These are phyloP conservation scores for Pleurotus djamor DNA, from an alignment of 768 basidiomycete genomes.

Conservation along the genomic window DNA sequence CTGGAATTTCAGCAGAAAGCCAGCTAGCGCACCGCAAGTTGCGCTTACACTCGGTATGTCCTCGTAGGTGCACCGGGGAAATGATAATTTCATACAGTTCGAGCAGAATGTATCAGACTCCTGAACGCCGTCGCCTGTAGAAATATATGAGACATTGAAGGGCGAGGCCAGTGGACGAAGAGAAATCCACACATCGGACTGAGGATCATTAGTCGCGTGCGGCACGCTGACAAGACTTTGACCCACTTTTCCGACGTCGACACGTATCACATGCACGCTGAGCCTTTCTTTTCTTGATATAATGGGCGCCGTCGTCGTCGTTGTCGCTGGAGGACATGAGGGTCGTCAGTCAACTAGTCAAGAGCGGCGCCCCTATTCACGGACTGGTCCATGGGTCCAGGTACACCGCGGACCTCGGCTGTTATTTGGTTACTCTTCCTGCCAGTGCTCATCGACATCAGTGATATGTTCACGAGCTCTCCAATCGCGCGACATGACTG, in stretches of 20 bases:
- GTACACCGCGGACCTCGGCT: no score
- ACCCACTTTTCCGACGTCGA: conserved; percentile 66
- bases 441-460: no score
- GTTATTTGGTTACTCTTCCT: no score
- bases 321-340: neutral
- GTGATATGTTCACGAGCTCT: no score
- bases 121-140: conserved; percentile 65
- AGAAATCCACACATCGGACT: conserved; percentile 38
- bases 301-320: neutral
- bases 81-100: conserved; percentile 54
- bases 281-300: neutral
- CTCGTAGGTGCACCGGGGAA: conserved; percentile 63
- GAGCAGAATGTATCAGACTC: conserved; percentile 61
- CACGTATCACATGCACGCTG: conserved; percentile 72
- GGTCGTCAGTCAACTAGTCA: no score
- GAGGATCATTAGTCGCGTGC: neutral
- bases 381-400: no score
- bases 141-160: conserved; percentile 13
- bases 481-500: no score
- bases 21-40: neutral
- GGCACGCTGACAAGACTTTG: conserved; percentile 7
- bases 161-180: neutral
- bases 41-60: conserved; percentile 63
- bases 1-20: conserved; percentile 43
- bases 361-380: no score